Conservation (phyloP, 1,139 yeast genomes). For the Suzukiozyma palmioleophila region DNA sequence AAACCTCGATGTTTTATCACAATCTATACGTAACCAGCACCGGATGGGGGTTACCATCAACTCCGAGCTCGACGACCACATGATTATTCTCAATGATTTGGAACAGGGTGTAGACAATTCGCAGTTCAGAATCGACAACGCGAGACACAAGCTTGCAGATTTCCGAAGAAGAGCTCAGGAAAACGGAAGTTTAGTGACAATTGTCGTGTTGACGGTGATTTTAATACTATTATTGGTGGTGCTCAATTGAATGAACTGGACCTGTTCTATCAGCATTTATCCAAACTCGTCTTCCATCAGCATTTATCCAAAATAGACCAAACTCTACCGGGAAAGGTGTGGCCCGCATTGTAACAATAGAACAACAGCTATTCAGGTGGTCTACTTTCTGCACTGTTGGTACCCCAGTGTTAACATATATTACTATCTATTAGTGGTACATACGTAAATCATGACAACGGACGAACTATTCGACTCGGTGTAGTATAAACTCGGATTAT, state of each 20-base stretch:
- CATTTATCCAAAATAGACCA: too few species aligned
- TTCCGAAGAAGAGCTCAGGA: constrained; percentile 59
- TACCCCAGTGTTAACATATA: too few species aligned
- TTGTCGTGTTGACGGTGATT: constrained; percentile 56
- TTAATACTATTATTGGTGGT: constrained; percentile 56
- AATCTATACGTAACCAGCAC: constrained; percentile 61
- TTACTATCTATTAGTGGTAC: neutral
- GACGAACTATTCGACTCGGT: too few species aligned
- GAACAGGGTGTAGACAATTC: constrained; percentile 63
- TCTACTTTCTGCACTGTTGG: too few species aligned
- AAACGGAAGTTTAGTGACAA: constrained; percentile 71
- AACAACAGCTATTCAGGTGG: too few species aligned
- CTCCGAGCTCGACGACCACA: constrained; percentile 63
- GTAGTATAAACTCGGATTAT: too few species aligned
- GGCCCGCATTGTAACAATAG: too few species aligned
- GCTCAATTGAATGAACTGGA: constrained; percentile 27
- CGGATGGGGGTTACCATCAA: constrained; percentile 61
- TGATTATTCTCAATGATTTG: constrained; percentile 64
- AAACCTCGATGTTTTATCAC: constrained; percentile 53
- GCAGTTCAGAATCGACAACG: constrained; percentile 47
- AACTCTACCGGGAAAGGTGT: too few species aligned
- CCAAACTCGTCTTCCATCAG: too few species aligned
- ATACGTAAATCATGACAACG: too few species aligned
- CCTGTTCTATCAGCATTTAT: neutral
- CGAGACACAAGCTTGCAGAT: constrained; percentile 48